Conservation (phyloP, 805 yeast genomes). For the Zygotorulaspora sp. region DNA sequence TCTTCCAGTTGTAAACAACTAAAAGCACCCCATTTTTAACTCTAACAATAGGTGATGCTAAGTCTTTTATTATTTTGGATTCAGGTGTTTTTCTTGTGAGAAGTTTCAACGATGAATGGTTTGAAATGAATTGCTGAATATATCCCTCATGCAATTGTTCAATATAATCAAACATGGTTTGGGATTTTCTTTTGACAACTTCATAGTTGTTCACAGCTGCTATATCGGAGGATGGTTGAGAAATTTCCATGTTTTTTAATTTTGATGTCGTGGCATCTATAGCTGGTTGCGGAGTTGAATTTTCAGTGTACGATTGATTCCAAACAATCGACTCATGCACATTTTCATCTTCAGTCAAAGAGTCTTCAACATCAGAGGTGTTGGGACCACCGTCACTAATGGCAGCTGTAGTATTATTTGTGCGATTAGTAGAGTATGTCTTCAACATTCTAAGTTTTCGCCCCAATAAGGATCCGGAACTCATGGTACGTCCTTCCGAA, state of each 20-base stretch:
- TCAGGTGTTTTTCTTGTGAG: constrained; percentile 27
- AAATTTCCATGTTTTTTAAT: constrained; percentile 7
- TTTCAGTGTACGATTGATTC: constrained; percentile 7
- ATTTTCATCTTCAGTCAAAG: constrained; percentile 12
- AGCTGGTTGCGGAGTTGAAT: constrained; percentile 4
- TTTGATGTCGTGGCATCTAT: constrained; percentile 6
- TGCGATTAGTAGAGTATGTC: constrained; percentile 10
- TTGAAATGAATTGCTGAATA: constrained; percentile 21
- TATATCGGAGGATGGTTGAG: background rate
- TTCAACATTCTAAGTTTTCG: constrained; percentile 27
- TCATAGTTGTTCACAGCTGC: background rate
- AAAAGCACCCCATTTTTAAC: constrained; percentile 26
- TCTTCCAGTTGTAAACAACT: constrained; percentile 31
- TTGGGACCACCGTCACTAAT: constrained; percentile 8
- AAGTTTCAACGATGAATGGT: constrained; percentile 26
- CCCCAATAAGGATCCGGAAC: constrained; percentile 29
- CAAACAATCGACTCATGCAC: constrained; percentile 7
- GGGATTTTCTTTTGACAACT: background rate
- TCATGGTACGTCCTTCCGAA: constrained; percentile 16
- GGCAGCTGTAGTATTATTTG: constrained; percentile 10
- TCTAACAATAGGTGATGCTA: constrained; percentile 26
- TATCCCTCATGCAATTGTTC: constrained; percentile 26
- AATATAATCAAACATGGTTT: constrained; percentile 25
- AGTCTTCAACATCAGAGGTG: constrained; percentile 9
- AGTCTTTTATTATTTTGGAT: constrained; percentile 25